These are phyloP conservation scores for Inga oerstediana DNA, from an alignment of 306 rosid genomes.

Conservation along the genomic window DNA sequence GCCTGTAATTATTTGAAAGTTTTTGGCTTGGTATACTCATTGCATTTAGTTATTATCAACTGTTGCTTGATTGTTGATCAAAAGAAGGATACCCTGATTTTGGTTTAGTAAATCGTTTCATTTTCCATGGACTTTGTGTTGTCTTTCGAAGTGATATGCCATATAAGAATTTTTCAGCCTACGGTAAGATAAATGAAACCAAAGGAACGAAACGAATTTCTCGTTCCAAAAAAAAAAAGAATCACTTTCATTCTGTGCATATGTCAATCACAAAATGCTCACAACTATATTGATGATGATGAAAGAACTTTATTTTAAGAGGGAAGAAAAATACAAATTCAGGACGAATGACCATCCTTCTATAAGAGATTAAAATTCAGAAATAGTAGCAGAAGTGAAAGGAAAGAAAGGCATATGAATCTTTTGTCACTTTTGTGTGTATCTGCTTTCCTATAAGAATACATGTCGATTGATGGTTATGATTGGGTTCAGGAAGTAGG, in stretches of 20 bases:
- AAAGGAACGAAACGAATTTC: not conserved
- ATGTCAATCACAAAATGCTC: not conserved
- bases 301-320: not conserved
- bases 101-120: not conserved
- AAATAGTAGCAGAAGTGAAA: not conserved
- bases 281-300: not conserved
- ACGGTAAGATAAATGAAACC: not conserved
- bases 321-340: not conserved
- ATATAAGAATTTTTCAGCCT: not conserved
- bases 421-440: too few relatives aligned
- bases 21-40: not conserved
- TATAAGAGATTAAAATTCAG: not conserved
- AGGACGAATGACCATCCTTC: not conserved
- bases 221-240: not conserved
- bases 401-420: too few relatives aligned
- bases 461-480: not conserved
- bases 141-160: not conserved
- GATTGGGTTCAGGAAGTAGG: slow-evolving; percentile 67
- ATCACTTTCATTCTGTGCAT: not conserved
- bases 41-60: not conserved
- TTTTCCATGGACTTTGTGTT: not conserved
- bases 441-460: not conserved
- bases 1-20: not conserved
- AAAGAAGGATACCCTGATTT: not conserved
- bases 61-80: not conserved